Conservation (phyloP, 805 yeast species). For the Yarrowia sp. region DNA sequence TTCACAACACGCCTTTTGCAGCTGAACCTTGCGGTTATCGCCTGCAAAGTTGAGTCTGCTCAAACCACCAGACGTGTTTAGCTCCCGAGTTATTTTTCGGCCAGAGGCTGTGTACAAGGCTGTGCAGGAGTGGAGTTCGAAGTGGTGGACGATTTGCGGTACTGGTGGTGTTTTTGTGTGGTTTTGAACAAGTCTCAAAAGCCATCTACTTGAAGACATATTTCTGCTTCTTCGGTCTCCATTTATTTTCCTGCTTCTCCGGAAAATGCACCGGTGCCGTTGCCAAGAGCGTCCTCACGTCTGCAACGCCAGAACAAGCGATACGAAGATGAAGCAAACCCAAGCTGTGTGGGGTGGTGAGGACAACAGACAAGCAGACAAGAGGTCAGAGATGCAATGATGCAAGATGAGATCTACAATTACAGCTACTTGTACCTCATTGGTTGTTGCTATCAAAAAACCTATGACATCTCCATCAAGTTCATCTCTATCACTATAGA, state of each 20-base stretch:
- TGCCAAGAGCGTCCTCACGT: slow-evolving; percentile 19
- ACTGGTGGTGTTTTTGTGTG: too few species aligned
- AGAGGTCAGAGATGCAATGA: too few species aligned
- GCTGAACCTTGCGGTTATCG: slow-evolving; percentile 9
- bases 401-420: too few species aligned
- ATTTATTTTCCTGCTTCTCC: background rate
- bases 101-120: slow-evolving; percentile 28
- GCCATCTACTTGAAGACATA: too few species aligned
- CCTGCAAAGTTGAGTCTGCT: background rate
- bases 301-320: slow-evolving; percentile 24
- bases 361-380: background rate
- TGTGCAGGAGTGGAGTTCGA: background rate
- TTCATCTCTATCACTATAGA: too few species aligned
- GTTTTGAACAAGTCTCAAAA: too few species aligned
- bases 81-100: slow-evolving; percentile 31
- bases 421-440: too few species aligned
- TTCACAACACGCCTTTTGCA: slow-evolving; percentile 12
- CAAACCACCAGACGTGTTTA: slow-evolving; percentile 10
- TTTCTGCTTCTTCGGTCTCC: too few species aligned
- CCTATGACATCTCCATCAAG: too few species aligned
- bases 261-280: slow-evolving; percentile 22
- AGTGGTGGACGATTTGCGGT: background rate
- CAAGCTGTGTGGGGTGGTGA: background rate
- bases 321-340: slow-evolving; percentile 13
- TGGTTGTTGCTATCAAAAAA: too few species aligned